phyloP scores from a whole-genome alignment of 257 asterid genomes.

The Cynanchum wilfordii region DNA sequence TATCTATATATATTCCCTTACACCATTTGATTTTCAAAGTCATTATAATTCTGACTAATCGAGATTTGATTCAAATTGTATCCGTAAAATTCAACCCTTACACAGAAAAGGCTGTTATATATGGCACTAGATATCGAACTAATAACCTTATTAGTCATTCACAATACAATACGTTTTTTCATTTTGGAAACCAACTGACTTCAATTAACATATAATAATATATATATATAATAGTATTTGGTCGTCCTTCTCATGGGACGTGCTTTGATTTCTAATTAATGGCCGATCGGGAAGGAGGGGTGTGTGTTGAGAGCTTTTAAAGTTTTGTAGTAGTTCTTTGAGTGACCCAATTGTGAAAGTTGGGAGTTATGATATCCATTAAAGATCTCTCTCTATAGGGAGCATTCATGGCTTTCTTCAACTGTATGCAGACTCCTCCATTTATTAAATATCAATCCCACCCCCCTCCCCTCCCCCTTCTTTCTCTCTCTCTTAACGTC shows the following conservation, averaged over 20 bases:
- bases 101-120: too few species aligned
- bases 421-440: slow-evolving; percentile 34
- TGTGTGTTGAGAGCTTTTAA: slow-evolving; percentile 22
- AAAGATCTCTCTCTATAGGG: slow-evolving; percentile 23
- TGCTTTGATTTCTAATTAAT: slow-evolving; percentile 26
- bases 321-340: slow-evolving; percentile 23
- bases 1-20: too few species aligned
- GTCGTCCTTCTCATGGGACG: slow-evolving; percentile 22
- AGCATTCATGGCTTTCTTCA: slow-evolving; percentile 32
- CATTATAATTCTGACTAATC: too few species aligned
- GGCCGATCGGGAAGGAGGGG: neutral
- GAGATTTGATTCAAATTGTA: too few species aligned
- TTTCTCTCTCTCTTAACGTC: slow-evolving; percentile 20
- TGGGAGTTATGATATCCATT: slow-evolving; percentile 38
- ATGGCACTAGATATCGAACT: too few species aligned
- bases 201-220: neutral
- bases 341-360: slow-evolving; percentile 38
- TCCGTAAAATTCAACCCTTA: too few species aligned
- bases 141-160: too few species aligned
- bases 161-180: too few species aligned
- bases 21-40: too few species aligned
- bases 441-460: slow-evolving; percentile 32
- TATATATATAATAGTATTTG: neutral
- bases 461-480: too few species aligned
- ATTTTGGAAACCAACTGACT: too few species aligned